Evolutionary conservation across 805 yeast species (phyloP).

Genomic region (Yamadazyma kitorensis): DNA sequence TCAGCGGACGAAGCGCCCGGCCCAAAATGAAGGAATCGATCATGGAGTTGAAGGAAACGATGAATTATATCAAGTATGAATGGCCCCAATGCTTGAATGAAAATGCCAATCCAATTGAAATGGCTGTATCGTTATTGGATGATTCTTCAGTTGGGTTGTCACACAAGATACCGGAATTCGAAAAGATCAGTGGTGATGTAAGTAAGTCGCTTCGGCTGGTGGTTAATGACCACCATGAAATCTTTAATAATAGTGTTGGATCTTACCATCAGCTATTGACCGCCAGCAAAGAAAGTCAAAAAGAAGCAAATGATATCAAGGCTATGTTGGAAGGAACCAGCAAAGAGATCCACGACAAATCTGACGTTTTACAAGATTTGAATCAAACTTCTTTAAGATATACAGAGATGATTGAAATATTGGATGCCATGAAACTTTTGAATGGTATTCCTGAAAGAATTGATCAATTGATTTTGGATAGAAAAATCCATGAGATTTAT

Average conservation of each 20-base stretch:
- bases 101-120: slow-evolving; percentile 75
- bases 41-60: slow-evolving; percentile 32
- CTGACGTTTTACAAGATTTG: slow-evolving; percentile 59
- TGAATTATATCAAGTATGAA: slow-evolving; percentile 38
- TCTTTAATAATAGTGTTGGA: slow-evolving; percentile 82
- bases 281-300: slow-evolving; percentile 64
- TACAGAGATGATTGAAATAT: slow-evolving; percentile 64
- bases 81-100: slow-evolving; percentile 41
- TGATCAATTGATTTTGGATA: slow-evolving; percentile 67
- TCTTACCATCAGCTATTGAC: slow-evolving; percentile 72
- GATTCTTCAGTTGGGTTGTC: slow-evolving; percentile 91
- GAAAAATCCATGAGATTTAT: slow-evolving; percentile 66
- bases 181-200: slow-evolving; percentile 54
- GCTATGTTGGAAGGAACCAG: slow-evolving; percentile 48
- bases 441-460: slow-evolving; percentile 57
- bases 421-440: slow-evolving; percentile 64
- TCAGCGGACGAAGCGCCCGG: too few relatives aligned
- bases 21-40: slow-evolving; percentile 23
- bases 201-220: slow-evolving; percentile 59
- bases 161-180: slow-evolving; percentile 65
- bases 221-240: slow-evolving; percentile 78
- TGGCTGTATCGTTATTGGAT: slow-evolving; percentile 80
- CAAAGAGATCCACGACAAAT: slow-evolving; percentile 49
- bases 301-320: slow-evolving; percentile 47
- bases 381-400: slow-evolving; percentile 61